Conservation (phyloP, 2,329 filamentous ascomycete genomes). For the Claviceps sp. region DNA sequence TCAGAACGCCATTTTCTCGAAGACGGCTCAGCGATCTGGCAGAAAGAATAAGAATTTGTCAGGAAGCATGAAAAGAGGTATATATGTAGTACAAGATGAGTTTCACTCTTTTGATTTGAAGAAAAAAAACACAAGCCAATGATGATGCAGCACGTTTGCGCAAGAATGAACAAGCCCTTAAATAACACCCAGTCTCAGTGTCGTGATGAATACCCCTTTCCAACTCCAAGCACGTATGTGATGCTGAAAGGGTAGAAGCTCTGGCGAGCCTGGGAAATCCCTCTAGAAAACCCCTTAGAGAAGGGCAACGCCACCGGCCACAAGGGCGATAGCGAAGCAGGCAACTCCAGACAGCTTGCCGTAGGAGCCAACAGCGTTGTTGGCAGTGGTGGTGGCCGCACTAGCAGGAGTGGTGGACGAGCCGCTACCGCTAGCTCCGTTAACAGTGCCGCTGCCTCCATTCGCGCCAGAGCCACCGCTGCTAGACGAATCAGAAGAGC, state of each 20-base stretch:
- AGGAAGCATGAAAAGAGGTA: too few relatives aligned
- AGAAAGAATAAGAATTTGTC: too few relatives aligned
- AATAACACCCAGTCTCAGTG: neutral
- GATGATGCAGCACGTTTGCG: too few relatives aligned
- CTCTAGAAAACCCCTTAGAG: constrained; percentile 3
- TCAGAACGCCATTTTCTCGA: too few relatives aligned
- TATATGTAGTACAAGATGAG: too few relatives aligned
- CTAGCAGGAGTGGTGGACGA: neutral
- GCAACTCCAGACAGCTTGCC: constrained; percentile 8
- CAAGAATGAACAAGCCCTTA: neutral
- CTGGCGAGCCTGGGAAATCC: neutral
- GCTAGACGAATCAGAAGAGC: constrained; percentile 3
- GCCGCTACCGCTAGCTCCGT: neutral
- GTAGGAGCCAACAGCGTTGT: constrained; percentile 1
- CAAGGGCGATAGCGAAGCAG: constrained; percentile 7
- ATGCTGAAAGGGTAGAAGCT: constrained; percentile 1
- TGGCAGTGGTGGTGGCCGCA: neutral
- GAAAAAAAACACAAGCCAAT: neutral
- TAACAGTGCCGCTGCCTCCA: constrained; percentile 1
- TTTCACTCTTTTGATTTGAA: too few relatives aligned
- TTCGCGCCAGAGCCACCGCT: neutral
- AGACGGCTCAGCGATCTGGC: too few relatives aligned
- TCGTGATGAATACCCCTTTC: neutral
- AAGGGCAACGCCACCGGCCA: constrained; percentile 7
- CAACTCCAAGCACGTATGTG: neutral